phyloP scores from a whole-genome alignment of 2,329 filamentous ascomycete species.

The Harringtonia lauricola region DNA sequence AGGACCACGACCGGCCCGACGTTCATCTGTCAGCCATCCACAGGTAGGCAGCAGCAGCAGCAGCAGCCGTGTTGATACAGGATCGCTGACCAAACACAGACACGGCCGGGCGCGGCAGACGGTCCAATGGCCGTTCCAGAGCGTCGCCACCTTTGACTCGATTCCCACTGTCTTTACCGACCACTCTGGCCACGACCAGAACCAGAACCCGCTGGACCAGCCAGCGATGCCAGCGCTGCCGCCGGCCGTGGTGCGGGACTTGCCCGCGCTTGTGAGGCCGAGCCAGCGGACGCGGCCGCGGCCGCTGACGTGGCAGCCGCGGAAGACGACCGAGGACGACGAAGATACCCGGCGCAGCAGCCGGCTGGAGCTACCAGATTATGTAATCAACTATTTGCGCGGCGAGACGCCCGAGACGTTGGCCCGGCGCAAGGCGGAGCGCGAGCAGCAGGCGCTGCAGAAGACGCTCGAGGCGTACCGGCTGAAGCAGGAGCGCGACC shows the following conservation, averaged over 20 bases:
- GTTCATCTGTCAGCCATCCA: no score
- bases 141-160: slow-evolving; percentile 16
- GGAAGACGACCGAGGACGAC: slow-evolving; percentile 1
- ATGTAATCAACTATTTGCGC: slow-evolving; percentile 42
- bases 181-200: no score
- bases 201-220: no score
- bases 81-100: background rate
- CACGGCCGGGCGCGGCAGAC: slow-evolving; percentile 11
- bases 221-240: background rate
- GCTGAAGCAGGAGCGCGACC: no score
- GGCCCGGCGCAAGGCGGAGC: slow-evolving; percentile 30
- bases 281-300: background rate
- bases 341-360: slow-evolving; percentile 10
- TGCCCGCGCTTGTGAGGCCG: background rate
- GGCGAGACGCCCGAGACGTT: slow-evolving; percentile 43
- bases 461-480: background rate
- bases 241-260: slow-evolving; percentile 2
- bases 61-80: no score
- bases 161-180: slow-evolving; percentile 6
- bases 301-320: slow-evolving; percentile 16
- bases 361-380: slow-evolving; percentile 35
- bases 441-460: slow-evolving; percentile 10
- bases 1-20: no score
- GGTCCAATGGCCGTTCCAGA: slow-evolving; percentile 25
- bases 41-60: no score